These are phyloP conservation scores for Lactarius sanguifluus DNA, from an alignment of 768 basidiomycete genomes.

Conservation along the genomic window DNA sequence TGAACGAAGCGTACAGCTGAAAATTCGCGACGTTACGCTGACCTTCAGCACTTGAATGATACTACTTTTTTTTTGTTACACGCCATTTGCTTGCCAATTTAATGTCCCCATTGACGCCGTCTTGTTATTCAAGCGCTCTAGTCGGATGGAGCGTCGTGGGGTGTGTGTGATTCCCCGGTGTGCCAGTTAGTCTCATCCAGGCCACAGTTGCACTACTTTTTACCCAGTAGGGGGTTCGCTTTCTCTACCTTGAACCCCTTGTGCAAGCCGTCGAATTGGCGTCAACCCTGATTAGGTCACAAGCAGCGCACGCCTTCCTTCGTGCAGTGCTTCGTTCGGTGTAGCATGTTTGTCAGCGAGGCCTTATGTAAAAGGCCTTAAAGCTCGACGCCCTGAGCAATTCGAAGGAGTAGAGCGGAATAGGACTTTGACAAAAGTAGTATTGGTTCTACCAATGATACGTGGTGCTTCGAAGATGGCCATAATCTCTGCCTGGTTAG, in stretches of 20 bases:
- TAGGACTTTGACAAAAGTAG: neutral
- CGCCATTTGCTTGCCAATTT: neutral
- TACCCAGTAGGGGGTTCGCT: neutral
- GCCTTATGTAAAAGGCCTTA: neutral
- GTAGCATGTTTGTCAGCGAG: neutral
- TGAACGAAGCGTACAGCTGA: slow-evolving; percentile 78
- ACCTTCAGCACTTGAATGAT: slow-evolving; percentile 74
- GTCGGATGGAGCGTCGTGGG: neutral
- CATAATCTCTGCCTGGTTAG: too few relatives aligned
- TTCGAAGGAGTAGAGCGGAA: neutral
- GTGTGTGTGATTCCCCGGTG: neutral
- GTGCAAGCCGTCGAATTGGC: neutral
- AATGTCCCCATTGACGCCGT: neutral
- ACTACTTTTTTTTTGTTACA: neutral
- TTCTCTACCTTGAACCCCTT: neutral
- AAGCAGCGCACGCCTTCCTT: too few relatives aligned
- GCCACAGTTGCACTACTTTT: neutral
- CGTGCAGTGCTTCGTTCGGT: too few relatives aligned
- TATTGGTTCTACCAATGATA: neutral
- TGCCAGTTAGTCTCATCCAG: neutral
- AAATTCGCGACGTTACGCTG: slow-evolving; percentile 76
- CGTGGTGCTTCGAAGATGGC: too few relatives aligned
- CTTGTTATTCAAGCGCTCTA: neutral
- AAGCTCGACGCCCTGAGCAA: neutral
- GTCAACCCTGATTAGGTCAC: neutral